Conservation (phyloP, 73 alveolate species). For the Tetrahymena thermophila region DNA sequence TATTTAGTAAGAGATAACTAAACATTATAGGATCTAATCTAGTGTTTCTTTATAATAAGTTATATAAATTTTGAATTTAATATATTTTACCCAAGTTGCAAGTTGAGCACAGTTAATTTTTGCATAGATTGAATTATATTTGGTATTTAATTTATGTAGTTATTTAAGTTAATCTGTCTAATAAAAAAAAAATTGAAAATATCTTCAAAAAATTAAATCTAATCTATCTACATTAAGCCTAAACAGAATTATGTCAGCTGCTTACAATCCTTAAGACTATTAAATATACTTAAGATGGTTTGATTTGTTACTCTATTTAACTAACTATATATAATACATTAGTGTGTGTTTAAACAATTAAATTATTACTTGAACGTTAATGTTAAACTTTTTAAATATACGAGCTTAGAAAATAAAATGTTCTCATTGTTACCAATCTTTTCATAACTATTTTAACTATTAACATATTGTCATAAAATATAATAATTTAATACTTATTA, state of each 20-base stretch:
- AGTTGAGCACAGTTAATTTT: not conserved
- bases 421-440: not conserved
- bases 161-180: too few species aligned
- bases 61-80: too few species aligned
- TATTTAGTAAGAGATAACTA: not conserved
- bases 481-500: too few species aligned
- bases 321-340: not conserved
- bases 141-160: too few species aligned
- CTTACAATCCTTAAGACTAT: too few species aligned
- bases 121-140: too few species aligned
- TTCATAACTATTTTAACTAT: not conserved
- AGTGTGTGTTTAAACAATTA: too few species aligned
- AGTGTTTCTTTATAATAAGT: not conserved
- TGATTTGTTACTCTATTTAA: not conserved
- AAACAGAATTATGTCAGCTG: too few species aligned
- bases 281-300: not conserved
- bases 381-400: not conserved
- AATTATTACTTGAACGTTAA: not conserved
- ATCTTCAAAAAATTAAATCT: too few species aligned
- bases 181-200: too few species aligned
- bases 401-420: not conserved
- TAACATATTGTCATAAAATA: not conserved
- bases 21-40: not conserved
- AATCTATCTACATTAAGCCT: too few species aligned
- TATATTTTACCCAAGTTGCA: not conserved